These are phyloP conservation scores for Cercospora sojina DNA, from an alignment of 2,329 filamentous ascomycete species.

Conservation along the genomic window DNA sequence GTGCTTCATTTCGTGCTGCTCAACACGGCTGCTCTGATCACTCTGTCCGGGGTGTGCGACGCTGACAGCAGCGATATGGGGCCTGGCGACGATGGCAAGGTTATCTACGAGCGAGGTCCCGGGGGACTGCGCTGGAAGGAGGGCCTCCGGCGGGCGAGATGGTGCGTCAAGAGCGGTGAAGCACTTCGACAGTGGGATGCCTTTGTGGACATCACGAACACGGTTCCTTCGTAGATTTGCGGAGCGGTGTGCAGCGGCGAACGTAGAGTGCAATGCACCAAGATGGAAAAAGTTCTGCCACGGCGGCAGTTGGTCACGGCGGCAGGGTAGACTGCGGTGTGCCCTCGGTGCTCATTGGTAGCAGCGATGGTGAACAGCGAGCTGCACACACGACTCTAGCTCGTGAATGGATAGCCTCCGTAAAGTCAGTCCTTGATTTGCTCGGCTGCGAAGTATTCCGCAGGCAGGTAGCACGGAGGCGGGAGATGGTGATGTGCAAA, in stretches of 20 bases:
- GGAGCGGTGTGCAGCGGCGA: neutral
- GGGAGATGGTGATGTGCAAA: neutral
- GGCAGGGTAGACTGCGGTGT: neutral
- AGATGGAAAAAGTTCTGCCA: neutral
- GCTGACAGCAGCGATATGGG: slow-evolving; percentile 78
- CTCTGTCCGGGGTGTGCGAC: slow-evolving; percentile 82
- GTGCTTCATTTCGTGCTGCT: slow-evolving; percentile 92
- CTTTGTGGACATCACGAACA: slow-evolving; percentile 81
- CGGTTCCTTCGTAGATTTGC: slow-evolving; percentile 6
- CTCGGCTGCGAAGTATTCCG: slow-evolving; percentile 1
- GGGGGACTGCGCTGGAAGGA: slow-evolving; percentile 93
- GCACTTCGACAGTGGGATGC: slow-evolving; percentile 79
- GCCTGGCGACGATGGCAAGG: slow-evolving; percentile 72
- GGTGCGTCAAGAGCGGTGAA: slow-evolving; percentile 82
- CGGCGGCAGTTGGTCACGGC: neutral
- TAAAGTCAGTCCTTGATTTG: neutral
- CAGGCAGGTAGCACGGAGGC: neutral
- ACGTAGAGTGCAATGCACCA: neutral
- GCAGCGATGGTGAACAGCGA: neutral
- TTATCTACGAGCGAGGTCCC: slow-evolving; percentile 78
- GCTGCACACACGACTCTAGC: neutral
- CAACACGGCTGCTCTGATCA: slow-evolving; percentile 86
- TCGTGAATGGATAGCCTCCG: slow-evolving; percentile 5
- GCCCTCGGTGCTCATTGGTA: neutral
- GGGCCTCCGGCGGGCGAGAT: slow-evolving; percentile 79